Percentiles rank a stretch among this genome's conserved stretches.
Evolutionary conservation across 139 green algal genomes (phyloP).

Genomic region (Bryopsis sp.): DNA sequence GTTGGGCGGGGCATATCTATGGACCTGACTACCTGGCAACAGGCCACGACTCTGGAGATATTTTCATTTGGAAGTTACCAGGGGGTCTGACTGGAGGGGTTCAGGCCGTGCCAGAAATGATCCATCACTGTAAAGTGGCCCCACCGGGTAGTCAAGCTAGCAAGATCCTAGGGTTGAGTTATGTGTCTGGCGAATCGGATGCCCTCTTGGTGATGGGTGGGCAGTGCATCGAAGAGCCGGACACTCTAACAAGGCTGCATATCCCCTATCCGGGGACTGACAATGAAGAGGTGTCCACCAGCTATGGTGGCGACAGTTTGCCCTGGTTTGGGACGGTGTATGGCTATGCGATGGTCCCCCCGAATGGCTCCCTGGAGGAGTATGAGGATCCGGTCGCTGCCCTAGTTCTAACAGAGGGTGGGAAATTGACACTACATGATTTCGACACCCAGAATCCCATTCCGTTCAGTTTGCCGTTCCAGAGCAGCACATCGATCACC

Average conservation of each 20-base stretch:
- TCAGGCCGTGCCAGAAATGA: constrained; percentile 20
- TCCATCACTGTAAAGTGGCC: constrained; percentile 8
- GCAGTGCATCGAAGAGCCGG: constrained; percentile 41
- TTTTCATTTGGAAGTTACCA: constrained; percentile 47
- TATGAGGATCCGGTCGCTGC: constrained; percentile 39
- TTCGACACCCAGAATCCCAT: constrained; percentile 34
- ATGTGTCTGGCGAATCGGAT: constrained; percentile 30
- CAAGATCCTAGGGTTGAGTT: constrained; percentile 23
- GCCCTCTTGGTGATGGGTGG: constrained; percentile 60
- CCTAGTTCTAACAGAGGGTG: constrained; percentile 59
- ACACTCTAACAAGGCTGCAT: constrained; percentile 26
- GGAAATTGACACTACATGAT: constrained; percentile 57
- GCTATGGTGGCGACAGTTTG: constrained; percentile 22
- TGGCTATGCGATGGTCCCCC: constrained; percentile 32
- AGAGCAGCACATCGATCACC: too few species aligned
- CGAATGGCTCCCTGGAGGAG: constrained; percentile 25
- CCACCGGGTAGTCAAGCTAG: background rate
- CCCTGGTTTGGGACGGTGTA: constrained; percentile 61
- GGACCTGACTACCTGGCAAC: constrained; percentile 38
- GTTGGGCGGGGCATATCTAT: constrained; percentile 37
- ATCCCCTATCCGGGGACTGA: background rate
- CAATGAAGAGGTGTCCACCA: background rate
- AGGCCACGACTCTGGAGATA: constrained; percentile 46
- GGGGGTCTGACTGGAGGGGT: constrained; percentile 15
- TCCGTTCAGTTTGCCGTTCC: constrained; percentile 19